A percentile compares a stretch with the other conserved stretches of the same genome.
Conservation (phyloP, 2,329 filamentous ascomycete genomes). For the Ramularia endophylla region DNA sequence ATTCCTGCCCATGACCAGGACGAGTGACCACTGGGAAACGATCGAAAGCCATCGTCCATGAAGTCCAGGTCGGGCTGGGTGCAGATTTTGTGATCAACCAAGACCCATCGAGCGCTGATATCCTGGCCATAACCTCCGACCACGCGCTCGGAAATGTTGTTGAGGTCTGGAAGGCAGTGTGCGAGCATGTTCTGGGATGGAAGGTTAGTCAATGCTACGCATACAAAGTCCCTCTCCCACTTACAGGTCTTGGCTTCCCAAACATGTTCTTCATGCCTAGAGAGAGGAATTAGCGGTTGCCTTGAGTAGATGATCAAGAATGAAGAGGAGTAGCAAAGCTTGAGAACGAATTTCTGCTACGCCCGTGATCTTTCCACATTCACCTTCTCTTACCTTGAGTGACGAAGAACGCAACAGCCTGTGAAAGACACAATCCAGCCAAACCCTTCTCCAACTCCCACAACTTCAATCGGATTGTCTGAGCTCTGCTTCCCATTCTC, state of each 20-base stretch:
- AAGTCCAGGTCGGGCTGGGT: constrained; percentile 53
- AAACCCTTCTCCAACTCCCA: constrained; percentile 86
- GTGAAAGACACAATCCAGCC: constrained; percentile 71
- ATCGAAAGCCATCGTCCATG: constrained; percentile 78
- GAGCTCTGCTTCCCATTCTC: constrained; percentile 27
- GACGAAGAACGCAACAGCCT: constrained; percentile 69
- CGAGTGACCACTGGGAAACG: constrained; percentile 73
- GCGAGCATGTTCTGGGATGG: constrained; percentile 47
- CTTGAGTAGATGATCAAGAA: too few species aligned
- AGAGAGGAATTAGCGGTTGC: too few species aligned
- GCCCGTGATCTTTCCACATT: too few species aligned
- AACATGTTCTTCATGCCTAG: constrained; percentile 66
- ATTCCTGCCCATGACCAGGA: constrained; percentile 72
- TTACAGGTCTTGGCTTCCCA: constrained; percentile 54
- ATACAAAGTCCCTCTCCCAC: too few species aligned
- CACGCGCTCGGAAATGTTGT: constrained; percentile 51
- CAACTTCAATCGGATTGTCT: constrained; percentile 74
- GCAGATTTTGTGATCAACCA: constrained; percentile 77
- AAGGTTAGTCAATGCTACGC: too few species aligned
- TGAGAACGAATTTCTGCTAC: too few species aligned
- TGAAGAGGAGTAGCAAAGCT: too few species aligned
- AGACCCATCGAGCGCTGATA: constrained; percentile 52
- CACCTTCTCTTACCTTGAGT: constrained; percentile 61
- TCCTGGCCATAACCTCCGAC: constrained; percentile 56
- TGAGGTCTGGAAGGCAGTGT: constrained; percentile 70